Base-by-base conservation (phyloP, 1,139 yeast genomes). In the Pichia sp. region DNA sequence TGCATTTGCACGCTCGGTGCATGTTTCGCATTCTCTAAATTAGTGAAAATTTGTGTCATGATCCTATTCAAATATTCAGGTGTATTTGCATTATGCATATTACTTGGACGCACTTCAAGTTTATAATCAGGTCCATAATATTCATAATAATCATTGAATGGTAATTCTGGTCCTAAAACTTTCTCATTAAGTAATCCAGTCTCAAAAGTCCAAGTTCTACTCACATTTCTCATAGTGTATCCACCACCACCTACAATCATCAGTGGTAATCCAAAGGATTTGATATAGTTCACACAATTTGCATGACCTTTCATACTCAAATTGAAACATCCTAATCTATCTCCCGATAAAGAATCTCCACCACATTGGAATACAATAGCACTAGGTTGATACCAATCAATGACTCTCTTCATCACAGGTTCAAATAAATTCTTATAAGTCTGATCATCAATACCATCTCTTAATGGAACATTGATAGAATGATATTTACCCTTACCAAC, bases 161-260 rank as follows among this genome's bases (percentile, higher is more conserved):
- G 97, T 50, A 88, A 72, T 54, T 88, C 96, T 12, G 77, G 67
- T 19, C 87, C 94, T 47, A 88, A 67, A 17, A 76, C 60, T 43
- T 80, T 84, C 52, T 86, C 83, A 52, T 86, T 88, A 48, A 88
- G 67, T 39, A 91, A 65, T 15, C 96, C 96, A 4, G 96, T 80
- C 58, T 91, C 98, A 56, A 83, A 87, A 32, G 96, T 77, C 98
- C 98, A 91, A 27, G 91, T 68, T 44, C 98, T 67, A 10, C 95
- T 82, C 8, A 91, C 98, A 54, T 91, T 91, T 50, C 96, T 73
- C 37, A 96, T 95, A 0, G 98, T 91, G 59, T 91, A 91, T 3
- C 98, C 98, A 37, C 98, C 98, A 24, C 98, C 98, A 20, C 98
- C 98, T 12, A 91, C 63, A 11, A 91, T 96, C 58, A 91, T 65